Conservation (phyloP, 306 rosid species). For the Glycine latifolia region DNA sequence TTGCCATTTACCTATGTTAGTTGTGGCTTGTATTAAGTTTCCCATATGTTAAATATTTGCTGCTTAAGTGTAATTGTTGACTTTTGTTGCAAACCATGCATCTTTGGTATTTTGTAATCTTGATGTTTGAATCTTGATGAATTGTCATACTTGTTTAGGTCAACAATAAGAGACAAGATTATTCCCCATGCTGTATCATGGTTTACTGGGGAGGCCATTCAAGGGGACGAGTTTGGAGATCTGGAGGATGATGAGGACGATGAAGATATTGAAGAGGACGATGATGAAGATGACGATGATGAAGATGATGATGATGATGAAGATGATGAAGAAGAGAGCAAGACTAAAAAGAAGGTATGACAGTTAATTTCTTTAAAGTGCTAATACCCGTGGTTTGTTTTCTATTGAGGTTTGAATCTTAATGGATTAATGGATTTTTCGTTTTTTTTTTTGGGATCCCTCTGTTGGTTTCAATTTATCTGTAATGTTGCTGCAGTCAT, state of each 20-base stretch:
- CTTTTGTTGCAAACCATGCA: background rate
- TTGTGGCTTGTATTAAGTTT: background rate
- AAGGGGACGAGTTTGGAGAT: slow-evolving; percentile 81
- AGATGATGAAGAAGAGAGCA: slow-evolving; percentile 65
- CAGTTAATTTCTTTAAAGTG: background rate
- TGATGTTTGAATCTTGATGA: background rate
- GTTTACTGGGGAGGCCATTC: slow-evolving; percentile 93
- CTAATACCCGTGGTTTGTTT: background rate
- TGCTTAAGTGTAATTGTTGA: background rate
- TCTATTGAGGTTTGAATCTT: slow-evolving; percentile 17
- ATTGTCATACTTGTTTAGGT: slow-evolving; percentile 56
- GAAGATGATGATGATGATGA: slow-evolving; percentile 58
- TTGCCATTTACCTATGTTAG: background rate
- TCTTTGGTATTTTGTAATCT: background rate
- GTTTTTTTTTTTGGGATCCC: background rate
- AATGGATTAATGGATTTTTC: background rate
- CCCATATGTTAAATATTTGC: background rate
- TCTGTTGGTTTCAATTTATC: background rate
- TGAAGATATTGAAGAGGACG: slow-evolving; percentile 58
- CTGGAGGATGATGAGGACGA: slow-evolving; percentile 73
- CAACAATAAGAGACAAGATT: slow-evolving; percentile 85
- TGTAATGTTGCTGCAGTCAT: slow-evolving; percentile 52
- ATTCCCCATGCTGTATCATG: slow-evolving; percentile 97
- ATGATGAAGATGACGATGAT: slow-evolving; percentile 61
- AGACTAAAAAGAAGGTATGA: slow-evolving; percentile 73